A percentile compares a stretch with the other conserved stretches of the same genome.
Evolutionary conservation across 768 basidiomycete genomes (phyloP).

Genomic region (Neoboletus subvelutipes): DNA sequence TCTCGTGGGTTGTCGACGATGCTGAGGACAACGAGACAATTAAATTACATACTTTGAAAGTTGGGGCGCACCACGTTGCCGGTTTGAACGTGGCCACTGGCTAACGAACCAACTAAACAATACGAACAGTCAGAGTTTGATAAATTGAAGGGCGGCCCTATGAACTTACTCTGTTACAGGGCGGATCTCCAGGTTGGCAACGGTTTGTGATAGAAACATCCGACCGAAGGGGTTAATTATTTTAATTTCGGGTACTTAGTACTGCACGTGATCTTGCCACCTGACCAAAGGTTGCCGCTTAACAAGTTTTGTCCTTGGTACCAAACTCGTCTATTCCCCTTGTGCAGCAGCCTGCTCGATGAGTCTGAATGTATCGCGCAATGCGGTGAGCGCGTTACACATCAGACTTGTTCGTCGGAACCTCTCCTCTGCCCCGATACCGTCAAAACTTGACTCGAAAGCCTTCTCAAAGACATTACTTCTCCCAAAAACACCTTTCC

Average conservation of each 20-base stretch:
- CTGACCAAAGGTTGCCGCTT: too few relatives aligned
- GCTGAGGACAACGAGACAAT: too few relatives aligned
- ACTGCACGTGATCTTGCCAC: background rate
- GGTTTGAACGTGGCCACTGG: background rate
- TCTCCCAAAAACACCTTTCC: slow-evolving; percentile 81
- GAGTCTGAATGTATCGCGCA: slow-evolving; percentile 20
- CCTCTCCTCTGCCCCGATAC: slow-evolving; percentile 11
- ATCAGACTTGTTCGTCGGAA: slow-evolving; percentile 12
- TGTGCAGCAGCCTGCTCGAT: too few relatives aligned
- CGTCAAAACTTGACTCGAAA: slow-evolving; percentile 28
- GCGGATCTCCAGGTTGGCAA: too few relatives aligned
- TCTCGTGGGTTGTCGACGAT: too few relatives aligned
- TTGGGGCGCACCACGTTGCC: background rate
- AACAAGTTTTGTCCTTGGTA: background rate
- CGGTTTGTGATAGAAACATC: too few relatives aligned
- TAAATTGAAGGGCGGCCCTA: too few relatives aligned
- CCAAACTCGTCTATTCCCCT: background rate
- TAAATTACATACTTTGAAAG: too few relatives aligned
- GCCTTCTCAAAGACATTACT: slow-evolving; percentile 63
- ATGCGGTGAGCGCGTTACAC: slow-evolving; percentile 11
- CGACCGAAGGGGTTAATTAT: too few relatives aligned
- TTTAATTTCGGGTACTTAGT: background rate
- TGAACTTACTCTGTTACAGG: background rate
- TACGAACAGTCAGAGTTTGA: too few relatives aligned
- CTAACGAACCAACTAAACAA: background rate